Evolutionary conservation across 2,329 filamentous ascomycete species (phyloP), one percentile per base, ranked within the genome.

Genomic region (Pseudovirgaria hyperparasitica): DNA sequence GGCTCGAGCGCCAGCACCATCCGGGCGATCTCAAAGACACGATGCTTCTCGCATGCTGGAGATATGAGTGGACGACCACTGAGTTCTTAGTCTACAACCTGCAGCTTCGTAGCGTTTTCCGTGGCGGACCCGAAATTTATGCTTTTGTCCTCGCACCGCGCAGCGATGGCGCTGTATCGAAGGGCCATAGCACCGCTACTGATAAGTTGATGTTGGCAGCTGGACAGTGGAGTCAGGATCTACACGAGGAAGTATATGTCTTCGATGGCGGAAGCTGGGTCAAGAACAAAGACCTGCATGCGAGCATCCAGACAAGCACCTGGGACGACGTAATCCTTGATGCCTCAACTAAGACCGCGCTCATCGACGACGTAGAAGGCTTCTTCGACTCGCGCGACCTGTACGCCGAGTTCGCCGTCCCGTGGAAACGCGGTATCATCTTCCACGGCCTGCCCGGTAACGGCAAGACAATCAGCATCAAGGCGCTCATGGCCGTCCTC

Each of bases 281-380:
- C 38, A 78, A 77, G 50, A 68, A 55, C 42, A 55, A 50, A 6
- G 68, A 71, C 29, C 58, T 81, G 9, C 81, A 60, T 49, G 46
- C 63, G 9, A 70, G 42, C 5, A 41, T 52, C 5, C 29, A 42
- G 6, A 39, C 40, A 7, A 29, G 42, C 59, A 43, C 58, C 67
- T 80, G 73, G 74, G 61, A 67, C 13, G 65, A 69, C 37, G 74
- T 81, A 1, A 78, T 80, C 26, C 58, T 81, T 5, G 66, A 76
- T 16, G 50, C 63, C 8, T 53, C 55, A 9, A 76, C 73, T 64
- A 81, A 81, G 54, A 58, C 64, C 29, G 52, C 58, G 9, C 58
- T 81, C 26, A 68, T 76, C 25, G 58, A 66, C 4, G 75, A 80
- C 42, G 69, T 78, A 16, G 46, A 65, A 16, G 64, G 65, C 14